phyloP scores from a whole-genome alignment of 2,329 filamentous ascomycete genomes.

The Metarhizium sp. region DNA sequence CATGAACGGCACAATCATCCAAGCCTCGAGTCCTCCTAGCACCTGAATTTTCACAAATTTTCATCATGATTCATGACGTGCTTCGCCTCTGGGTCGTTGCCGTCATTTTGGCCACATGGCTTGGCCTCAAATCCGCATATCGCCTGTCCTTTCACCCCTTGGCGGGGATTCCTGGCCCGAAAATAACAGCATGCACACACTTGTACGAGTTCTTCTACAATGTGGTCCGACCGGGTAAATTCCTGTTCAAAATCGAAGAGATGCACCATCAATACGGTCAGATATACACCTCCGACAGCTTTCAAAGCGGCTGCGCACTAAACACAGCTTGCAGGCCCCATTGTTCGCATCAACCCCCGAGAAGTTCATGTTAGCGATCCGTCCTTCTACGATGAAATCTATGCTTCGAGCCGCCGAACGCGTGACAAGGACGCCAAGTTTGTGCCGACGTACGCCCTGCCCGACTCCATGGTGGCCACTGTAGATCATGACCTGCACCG shows the following conservation, averaged over 20 bases:
- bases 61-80: no score
- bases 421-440: slow-evolving; percentile 3
- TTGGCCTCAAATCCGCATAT: slow-evolving; percentile 2
- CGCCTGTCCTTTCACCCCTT: slow-evolving; percentile 7
- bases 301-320: not conserved
- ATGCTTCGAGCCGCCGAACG: slow-evolving; percentile 3
- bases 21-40: no score
- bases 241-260: slow-evolving; percentile 2
- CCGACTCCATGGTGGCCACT: not conserved
- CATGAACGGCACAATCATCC: no score
- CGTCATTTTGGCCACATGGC: no score
- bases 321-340: slow-evolving; percentile 12
- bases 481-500: slow-evolving; percentile 3
- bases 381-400: slow-evolving; percentile 12
- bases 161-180: slow-evolving; percentile 7
- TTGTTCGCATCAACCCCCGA: slow-evolving; percentile 18
- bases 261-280: slow-evolving; percentile 8
- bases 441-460: not conserved
- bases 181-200: slow-evolving; percentile 3
- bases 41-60: no score
- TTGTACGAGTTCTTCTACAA: slow-evolving; percentile 4
- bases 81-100: no score
- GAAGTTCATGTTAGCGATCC: slow-evolving; percentile 18
- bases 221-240: not conserved
- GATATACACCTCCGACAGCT: not conserved